Base-by-base conservation (phyloP, 208 protist genomes). In the Trypanosoma grayi region DNA sequence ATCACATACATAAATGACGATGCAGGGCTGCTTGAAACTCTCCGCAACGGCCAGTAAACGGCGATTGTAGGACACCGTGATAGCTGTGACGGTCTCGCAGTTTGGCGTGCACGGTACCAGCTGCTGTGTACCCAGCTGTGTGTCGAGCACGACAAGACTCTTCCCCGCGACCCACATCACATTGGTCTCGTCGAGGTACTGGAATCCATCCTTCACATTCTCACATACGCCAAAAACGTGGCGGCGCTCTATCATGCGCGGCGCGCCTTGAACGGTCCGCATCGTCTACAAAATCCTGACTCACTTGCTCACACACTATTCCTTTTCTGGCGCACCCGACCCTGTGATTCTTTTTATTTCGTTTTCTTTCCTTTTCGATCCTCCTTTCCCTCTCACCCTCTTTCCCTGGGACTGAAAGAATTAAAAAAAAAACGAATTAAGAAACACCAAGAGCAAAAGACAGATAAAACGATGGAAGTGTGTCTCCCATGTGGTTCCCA, bases 21-120 rank as follows among this genome's bases (percentile, higher is more conserved):
- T 85, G 20, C 70, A 71, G 1, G 93, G 76, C 31, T 71, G 66
- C 55, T 87, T 87, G 46, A 77, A 90, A 9, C 79, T 84, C 80
- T 98, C 97, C 8, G 96, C 94, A 25, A 98, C 86, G 14, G 97
- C 97, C 16, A 98, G 65, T 31, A 91, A 85, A 41, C 92, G 90
- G n/a, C 89, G 89, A 67, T 97, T 98, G 39, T 83, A 77, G 2
- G 81, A 86, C 20, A 97, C 47, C 13, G 93, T 84, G 70, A 98
- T 81, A 5, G 94, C 88, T 9, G 93, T 97, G 47, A 98, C 92
- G 2, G 62, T 73, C 51, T 97, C 84, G 48, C 87, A 94, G 3
- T 70, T 82, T 18, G 94, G 89, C 0, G 87, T 90, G 70, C 90
- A 93, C 0, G 70, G 60, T 10, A 97, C 79, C 55, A 98, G 81